These are phyloP conservation scores for Xylariaceae sp. DNA, from an alignment of 2,329 filamentous ascomycete species.

Conservation along the genomic window DNA sequence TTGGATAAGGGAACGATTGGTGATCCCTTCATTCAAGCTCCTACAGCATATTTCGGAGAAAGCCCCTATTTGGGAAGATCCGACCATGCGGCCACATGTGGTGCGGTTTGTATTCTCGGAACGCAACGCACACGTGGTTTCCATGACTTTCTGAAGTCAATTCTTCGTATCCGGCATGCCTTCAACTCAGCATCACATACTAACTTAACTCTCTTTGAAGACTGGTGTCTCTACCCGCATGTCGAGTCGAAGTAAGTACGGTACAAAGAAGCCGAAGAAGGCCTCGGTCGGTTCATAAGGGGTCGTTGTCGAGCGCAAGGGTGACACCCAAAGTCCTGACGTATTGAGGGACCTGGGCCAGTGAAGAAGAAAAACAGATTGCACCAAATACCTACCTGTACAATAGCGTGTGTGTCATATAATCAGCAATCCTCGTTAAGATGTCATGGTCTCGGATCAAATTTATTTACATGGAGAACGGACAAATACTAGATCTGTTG, in stretches of 20 bases:
- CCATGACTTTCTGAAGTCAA: background rate
- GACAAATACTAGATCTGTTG: constrained; percentile 21
- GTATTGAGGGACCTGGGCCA: background rate
- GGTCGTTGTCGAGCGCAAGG: background rate
- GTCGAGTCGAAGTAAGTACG: constrained; percentile 89
- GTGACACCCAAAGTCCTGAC: background rate
- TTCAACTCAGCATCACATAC: constrained; percentile 24
- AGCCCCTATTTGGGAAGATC: too few species aligned
- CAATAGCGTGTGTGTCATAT: constrained; percentile 14
- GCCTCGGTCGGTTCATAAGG: constrained; percentile 47
- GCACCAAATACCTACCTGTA: constrained; percentile 19
- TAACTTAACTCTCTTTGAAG: constrained; percentile 43
- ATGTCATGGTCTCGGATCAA: constrained; percentile 9
- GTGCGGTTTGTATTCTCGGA: background rate
- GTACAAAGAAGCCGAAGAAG: constrained; percentile 97
- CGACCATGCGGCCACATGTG: too few species aligned
- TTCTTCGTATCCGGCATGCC: background rate
- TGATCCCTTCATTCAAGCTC: too few species aligned
- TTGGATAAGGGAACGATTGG: too few species aligned
- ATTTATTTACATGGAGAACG: constrained; percentile 25
- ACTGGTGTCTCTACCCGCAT: constrained; percentile 83
- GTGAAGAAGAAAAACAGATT: background rate
- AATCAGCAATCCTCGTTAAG: constrained; percentile 15
- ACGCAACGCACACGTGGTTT: background rate
- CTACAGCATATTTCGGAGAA: too few species aligned